Base-by-base conservation (phyloP, 2,329 filamentous ascomycete species). In the Drechmeria coniospora region DNA sequence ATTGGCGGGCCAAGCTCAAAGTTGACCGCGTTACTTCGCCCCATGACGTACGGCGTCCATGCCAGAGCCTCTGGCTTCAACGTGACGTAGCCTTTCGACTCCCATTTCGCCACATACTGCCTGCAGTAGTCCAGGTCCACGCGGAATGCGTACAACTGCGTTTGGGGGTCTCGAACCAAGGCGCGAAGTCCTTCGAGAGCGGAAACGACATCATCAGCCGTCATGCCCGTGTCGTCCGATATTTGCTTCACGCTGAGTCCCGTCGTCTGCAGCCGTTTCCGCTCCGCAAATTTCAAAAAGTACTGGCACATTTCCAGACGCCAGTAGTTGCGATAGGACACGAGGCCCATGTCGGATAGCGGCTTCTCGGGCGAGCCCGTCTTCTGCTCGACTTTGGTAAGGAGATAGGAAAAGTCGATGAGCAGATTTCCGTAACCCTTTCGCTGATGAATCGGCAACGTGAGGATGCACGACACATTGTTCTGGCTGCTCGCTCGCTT, bases 281-380 rank as follows among this genome's bases (percentile, higher is more conserved):
- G 35, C 7, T 48, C 42, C 35, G 52, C 40, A 9, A 42, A 32
- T 37, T 76, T 56, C 21, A 86, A 60, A 6, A 98, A 64, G 40
- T 93, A 82, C 36, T 80, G 78, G 46, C 86, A 94, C 29, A 98
- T 60, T 3, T 92, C 66, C 8, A 93, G 61, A 13, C 90, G 77
- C 90, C 90, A 98, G 51, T 98, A 98, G 43, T 92, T 94, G 24
- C 90, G 74, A 49, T 98, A 98, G 2, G 87, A 95, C 4, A 95
- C 87, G 21, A 98, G 57, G 3, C 90, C 90, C 83, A 98, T 94
- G 47, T 98, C 90, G 0, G 90, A 95, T 4, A 98, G 65, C 0
- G 90, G 90, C 53, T 98, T 98, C 51, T 98, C 90, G 0, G 90
- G 90, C 2, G 87, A 94, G 8, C 90, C 90, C 1, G 84, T 92